A percentile compares a stretch with the other conserved stretches of the same genome.
Conservation (phyloP, 176 grass and related monocot genomes). For the Oryza officinalis region DNA sequence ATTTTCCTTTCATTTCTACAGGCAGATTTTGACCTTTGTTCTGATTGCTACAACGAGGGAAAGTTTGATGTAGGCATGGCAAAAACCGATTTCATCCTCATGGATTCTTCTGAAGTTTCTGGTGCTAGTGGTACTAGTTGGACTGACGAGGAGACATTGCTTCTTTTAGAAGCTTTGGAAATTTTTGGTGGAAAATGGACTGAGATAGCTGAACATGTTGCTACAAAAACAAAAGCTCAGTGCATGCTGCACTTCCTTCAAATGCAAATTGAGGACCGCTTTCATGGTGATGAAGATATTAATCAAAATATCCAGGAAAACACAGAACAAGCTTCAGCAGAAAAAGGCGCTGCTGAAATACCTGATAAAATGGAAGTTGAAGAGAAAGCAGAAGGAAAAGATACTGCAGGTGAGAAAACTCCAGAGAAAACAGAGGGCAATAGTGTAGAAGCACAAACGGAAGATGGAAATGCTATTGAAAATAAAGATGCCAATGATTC, state of each 20-base stretch:
- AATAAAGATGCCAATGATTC: slow-evolving; percentile 56
- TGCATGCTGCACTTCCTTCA: slow-evolving; percentile 98
- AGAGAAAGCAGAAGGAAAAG: slow-evolving; percentile 62
- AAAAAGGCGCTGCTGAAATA: slow-evolving; percentile 49
- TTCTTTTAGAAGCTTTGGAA: slow-evolving; percentile 97
- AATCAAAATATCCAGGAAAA: slow-evolving; percentile 39
- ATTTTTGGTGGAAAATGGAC: slow-evolving; percentile 98
- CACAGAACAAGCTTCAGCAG: slow-evolving; percentile 40
- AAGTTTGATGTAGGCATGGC: slow-evolving; percentile 91
- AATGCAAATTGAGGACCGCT: slow-evolving; percentile 96
- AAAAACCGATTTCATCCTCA: slow-evolving; percentile 94
- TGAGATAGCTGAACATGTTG: slow-evolving; percentile 98
- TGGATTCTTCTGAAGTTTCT: slow-evolving; percentile 86
- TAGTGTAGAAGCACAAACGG: slow-evolving; percentile 40
- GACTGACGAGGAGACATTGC: slow-evolving; percentile 96
- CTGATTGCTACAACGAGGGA: slow-evolving; percentile 83
- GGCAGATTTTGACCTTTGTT: slow-evolving; percentile 99
- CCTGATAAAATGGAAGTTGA: slow-evolving; percentile 69
- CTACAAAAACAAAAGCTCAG: slow-evolving; percentile 95
- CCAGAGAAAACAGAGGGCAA: slow-evolving; percentile 54
- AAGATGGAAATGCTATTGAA: slow-evolving; percentile 38
- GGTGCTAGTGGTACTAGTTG: slow-evolving; percentile 92
- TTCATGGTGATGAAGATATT: slow-evolving; percentile 57
- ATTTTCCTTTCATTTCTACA: slow-evolving; percentile 45
- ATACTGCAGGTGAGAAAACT: slow-evolving; percentile 37